phyloP scores from a whole-genome alignment of 257 asterid species.

The Ilex asprella region DNA sequence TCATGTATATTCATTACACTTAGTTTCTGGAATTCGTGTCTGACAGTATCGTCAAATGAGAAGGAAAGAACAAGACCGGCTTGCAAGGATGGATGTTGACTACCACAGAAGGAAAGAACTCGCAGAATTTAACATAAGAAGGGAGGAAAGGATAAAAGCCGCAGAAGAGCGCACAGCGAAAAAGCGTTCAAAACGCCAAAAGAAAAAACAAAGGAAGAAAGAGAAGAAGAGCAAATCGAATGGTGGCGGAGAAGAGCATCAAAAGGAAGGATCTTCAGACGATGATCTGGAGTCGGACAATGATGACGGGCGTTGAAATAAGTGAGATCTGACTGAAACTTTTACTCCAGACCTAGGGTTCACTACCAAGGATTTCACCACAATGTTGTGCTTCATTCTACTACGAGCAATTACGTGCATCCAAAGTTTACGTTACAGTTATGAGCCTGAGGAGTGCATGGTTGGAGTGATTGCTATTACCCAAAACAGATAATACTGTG shows the following conservation, averaged over 20 bases:
- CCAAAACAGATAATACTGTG: not conserved
- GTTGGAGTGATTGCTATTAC: not conserved
- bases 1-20: too few species aligned
- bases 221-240: conserved; percentile 36
- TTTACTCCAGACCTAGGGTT: not conserved
- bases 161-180: conserved; percentile 87
- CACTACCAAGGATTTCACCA: not conserved
- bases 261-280: conserved; percentile 45
- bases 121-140: conserved; percentile 62
- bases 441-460: too few species aligned
- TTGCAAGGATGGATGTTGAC: conserved; percentile 92
- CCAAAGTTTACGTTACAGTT: not conserved
- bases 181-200: conserved; percentile 73
- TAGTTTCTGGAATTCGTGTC: conserved; percentile 12
- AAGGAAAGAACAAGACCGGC: conserved; percentile 91
- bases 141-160: conserved; percentile 82
- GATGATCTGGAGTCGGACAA: conserved; percentile 47
- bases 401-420: not conserved
- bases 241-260: conserved; percentile 39
- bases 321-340: conserved; percentile 1
- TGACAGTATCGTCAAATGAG: conserved; percentile 96
- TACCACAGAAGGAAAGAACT: conserved; percentile 62
- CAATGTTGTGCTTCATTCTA: not conserved
- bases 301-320: conserved; percentile 23
- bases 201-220: conserved; percentile 76